Evolutionary conservation across 1,284 basidiomycete genomes (phyloP), one percentile per base, ranked within the genome.

Genomic region (Gastroboletus turbinatus): DNA sequence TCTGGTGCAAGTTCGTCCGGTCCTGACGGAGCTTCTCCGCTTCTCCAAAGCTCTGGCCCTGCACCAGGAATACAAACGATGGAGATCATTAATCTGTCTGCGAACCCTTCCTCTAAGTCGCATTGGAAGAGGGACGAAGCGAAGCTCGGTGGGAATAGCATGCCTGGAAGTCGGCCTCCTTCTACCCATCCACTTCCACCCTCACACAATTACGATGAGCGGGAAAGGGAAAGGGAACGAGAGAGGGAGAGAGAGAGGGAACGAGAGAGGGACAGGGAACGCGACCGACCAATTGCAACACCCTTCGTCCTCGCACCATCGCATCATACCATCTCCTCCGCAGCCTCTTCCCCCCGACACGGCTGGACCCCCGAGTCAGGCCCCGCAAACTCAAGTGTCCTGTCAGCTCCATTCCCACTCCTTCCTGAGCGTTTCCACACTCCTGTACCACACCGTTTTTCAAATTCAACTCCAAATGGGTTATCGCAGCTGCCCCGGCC

Each of bases 231-330:
- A 8, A 30, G 63, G 6, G 60, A 67, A 27, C 56, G 66, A 13
- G 67, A 69, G 11, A 21, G 61, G 19, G 64, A 66, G 3, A 19
- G 58, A 4, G 43, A 29, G 13, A 27, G 43, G 3, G 57, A 39
- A 11, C 10, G 59, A 2, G 59, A 67, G 27, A 56, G 67, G 25
- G 61, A 65, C 16, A 58, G 65, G 29, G 67, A 67, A 33, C 66
- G 67, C 21, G 67, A 69, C 23, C 58, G 71, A 44, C 71, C 70
- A 5, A 52, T 72, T 30, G 64, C 69, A 36, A 73, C 67, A 16
- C 67, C 70, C 4, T 70, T 70, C 48, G 71, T 69, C 14, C 66
- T 70, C 9, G 70, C 57, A 2, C 70, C 68, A n/a, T 72, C 71
- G 11, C 71, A 72, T 43, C 66, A 63, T 49, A 49, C 52, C 25